phyloP scores from a whole-genome alignment of 2,329 filamentous ascomycete species.

The Phialophora tarda region DNA sequence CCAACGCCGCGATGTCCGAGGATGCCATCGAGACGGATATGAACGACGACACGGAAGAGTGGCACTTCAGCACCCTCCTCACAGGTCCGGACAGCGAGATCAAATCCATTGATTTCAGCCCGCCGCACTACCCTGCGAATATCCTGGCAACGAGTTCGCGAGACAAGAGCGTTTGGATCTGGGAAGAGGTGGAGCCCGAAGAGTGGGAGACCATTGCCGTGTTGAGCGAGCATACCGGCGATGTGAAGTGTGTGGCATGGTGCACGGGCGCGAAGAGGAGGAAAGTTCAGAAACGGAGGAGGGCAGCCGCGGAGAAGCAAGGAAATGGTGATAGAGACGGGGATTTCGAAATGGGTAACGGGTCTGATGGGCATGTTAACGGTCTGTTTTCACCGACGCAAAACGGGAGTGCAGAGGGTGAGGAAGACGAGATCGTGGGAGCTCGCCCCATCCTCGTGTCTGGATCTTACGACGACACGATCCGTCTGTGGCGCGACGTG shows the following conservation, averaged over 20 bases:
- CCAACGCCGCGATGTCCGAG: conserved; percentile 19
- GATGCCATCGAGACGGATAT: conserved; percentile 24
- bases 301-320: background rate
- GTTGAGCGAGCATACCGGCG: conserved; percentile 89
- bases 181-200: conserved; percentile 91
- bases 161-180: conserved; percentile 97
- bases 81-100: conserved; percentile 97
- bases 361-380: conserved; percentile 7
- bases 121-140: conserved; percentile 65
- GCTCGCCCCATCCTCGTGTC: conserved; percentile 75
- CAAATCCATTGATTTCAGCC: conserved; percentile 72
- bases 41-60: conserved; percentile 74
- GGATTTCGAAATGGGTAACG: conserved; percentile 28
- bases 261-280: conserved; percentile 64
- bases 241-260: conserved; percentile 95
- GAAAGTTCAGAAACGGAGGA: conserved; percentile 15
- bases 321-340: conserved; percentile 26
- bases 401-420: conserved; percentile 5
- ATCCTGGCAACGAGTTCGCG: conserved; percentile 87
- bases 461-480: conserved; percentile 92
- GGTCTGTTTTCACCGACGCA: background rate
- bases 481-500: conserved; percentile 73
- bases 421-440: conserved; percentile 33
- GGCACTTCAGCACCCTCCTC: conserved; percentile 88
- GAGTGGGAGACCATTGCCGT: conserved; percentile 98